phyloP scores from a whole-genome alignment of 345 rosid species.

The Boechera stricta region DNA sequence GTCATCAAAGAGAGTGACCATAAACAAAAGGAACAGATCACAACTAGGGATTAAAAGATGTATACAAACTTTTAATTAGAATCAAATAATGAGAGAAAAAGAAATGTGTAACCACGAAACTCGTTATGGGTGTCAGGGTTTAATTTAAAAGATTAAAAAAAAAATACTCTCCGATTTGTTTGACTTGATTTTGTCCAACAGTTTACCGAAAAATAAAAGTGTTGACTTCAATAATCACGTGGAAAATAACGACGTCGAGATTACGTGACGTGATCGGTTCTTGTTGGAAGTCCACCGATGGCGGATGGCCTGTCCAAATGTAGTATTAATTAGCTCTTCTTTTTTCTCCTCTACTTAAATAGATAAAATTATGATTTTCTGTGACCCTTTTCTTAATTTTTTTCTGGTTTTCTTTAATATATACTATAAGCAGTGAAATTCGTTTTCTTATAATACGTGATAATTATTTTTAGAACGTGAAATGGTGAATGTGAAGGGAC shows the following conservation, averaged over 20 bases:
- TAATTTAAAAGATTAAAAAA: not conserved
- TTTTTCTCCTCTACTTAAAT: not conserved
- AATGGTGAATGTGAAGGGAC: not conserved
- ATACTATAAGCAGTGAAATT: not conserved
- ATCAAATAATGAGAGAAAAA: not conserved
- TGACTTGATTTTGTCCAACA: conserved; percentile 17
- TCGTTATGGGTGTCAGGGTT: not conserved
- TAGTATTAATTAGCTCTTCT: not conserved
- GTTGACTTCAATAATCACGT: conserved; percentile 14
- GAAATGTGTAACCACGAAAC: not conserved
- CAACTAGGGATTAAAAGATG: not conserved
- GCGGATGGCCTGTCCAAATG: not conserved
- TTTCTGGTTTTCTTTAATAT: too few relatives aligned
- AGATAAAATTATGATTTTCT: not conserved
- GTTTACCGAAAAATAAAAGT: not conserved
- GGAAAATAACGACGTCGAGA: not conserved
- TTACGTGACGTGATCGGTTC: conserved; percentile 7
- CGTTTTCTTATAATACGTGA: conserved; percentile 1
- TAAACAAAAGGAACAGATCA: not conserved
- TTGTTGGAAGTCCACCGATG: not conserved
- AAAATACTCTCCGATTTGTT: conserved; percentile 11
- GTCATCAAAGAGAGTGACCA: not conserved
- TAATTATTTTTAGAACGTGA: not conserved
- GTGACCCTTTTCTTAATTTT: not conserved
- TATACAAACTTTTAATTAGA: not conserved